Conservation (phyloP, 768 basidiomycete species). For the Naganishia friedmannii region DNA sequence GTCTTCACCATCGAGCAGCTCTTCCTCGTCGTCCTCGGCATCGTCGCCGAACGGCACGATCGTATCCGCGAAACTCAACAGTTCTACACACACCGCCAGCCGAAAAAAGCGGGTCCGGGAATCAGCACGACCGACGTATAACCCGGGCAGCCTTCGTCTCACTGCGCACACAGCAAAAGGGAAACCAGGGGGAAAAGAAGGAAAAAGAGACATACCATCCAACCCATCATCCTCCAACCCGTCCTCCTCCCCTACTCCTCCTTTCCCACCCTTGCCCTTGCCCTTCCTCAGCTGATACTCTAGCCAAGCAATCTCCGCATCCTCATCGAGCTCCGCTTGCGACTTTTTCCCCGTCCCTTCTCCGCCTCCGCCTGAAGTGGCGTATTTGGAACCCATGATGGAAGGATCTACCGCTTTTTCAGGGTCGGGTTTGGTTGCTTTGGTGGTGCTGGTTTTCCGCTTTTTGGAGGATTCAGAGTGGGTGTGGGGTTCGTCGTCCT, state of each 20-base stretch:
- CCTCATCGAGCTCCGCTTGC: constrained; percentile 63
- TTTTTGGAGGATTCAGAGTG: not conserved
- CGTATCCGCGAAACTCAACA: constrained; percentile 45
- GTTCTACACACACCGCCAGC: constrained; percentile 31
- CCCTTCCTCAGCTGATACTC: constrained; percentile 70
- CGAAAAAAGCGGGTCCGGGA: constrained; percentile 32
- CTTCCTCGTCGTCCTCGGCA: constrained; percentile 46
- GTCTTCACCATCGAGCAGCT: constrained; percentile 55
- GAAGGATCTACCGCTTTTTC: constrained; percentile 16
- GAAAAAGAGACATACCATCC: constrained; percentile 60
- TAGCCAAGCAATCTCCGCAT: constrained; percentile 77
- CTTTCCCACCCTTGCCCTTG: constrained; percentile 49
- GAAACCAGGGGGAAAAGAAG: constrained; percentile 7
- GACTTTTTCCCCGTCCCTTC: constrained; percentile 3
- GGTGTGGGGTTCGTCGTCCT: not conserved
- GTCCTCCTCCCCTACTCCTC: constrained; percentile 61
- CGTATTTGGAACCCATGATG: constrained; percentile 27
- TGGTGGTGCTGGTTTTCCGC: not conserved
- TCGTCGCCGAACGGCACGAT: constrained; percentile 42
- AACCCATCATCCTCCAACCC: constrained; percentile 74
- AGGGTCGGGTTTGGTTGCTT: not conserved
- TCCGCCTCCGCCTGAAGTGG: not conserved
- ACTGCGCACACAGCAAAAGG: too few species aligned
- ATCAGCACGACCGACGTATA: constrained; percentile 57
- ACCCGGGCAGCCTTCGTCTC: too few species aligned